Evolutionary conservation across 768 basidiomycete genomes (phyloP), one percentile per base, ranked within the genome.

Genomic region (Phaeotremella fagi): DNA sequence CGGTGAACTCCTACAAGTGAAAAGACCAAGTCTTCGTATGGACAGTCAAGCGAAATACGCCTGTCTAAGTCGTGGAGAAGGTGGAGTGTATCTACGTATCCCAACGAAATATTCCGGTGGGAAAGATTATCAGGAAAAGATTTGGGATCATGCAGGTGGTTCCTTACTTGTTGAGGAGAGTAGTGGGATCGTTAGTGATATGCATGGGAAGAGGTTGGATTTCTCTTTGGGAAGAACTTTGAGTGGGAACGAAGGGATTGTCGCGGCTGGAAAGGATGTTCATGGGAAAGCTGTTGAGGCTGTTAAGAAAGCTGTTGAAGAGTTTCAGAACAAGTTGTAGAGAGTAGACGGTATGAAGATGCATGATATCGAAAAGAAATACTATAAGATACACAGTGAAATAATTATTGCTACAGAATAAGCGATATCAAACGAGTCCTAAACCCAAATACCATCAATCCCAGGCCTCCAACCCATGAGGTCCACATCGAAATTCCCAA

Each of bases 111-210:
- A 73, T 59, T 66, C 61, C 18, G 75, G 75, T 7, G 75, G 75
- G 4, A 75, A 81, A 3, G 86, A 84, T 1, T 97, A 98, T 72
- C 73, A 77, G 56, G 94, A 97, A 74, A 97, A 97, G 77, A 92
- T 98, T n/a, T 99, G 94, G 92, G 94, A 97, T 65, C 95, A 97
- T 68, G 90, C 94, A 0, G 82, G 88, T 0, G 94, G 95, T 0
- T 78, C 82, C 1, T 69, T 98, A 14, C 80, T 99, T 4, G 82
- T 98, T 14, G 81, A 83, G 59, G 94, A 97, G 73, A 87, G 90
- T 0, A 92, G 91, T 0, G 92, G 92, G 0, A 59, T 86, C n/a
- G 82, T 97, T 29, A 86, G 85, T 0, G 87, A 98, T 71, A 87
- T 87, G 45, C 79, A 84, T 37, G 94, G 91, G 2, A 58, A 80